Evolutionary conservation across 176 grass and related monocot genomes (phyloP).

Genomic region (Carex myosuroides): DNA sequence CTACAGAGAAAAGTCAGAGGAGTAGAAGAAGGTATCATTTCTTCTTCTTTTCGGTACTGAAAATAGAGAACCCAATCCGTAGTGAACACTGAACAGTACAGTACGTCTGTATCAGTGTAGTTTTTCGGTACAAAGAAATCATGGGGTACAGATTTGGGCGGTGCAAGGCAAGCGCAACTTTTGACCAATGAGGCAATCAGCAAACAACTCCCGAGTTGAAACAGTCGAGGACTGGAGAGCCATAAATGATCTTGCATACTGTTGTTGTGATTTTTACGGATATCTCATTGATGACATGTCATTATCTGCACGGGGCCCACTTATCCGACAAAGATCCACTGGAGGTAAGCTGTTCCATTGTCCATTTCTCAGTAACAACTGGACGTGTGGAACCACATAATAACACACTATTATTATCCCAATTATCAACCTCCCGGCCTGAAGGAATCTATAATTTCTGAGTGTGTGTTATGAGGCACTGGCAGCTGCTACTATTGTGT

Average conservation of each 20-base stretch:
- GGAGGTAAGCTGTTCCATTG: slow-evolving; percentile 16
- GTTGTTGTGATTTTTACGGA: background rate
- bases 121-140: background rate
- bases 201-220: background rate
- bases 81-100: background rate
- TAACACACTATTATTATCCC: slow-evolving; percentile 5
- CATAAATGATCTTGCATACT: background rate
- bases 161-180: background rate
- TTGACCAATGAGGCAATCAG: slow-evolving; percentile 8
- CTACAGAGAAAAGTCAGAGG: background rate
- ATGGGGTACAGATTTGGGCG: background rate
- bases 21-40: background rate
- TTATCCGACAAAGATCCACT: slow-evolving; percentile 26
- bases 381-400: slow-evolving; percentile 9
- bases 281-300: slow-evolving; percentile 22
- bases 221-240: background rate
- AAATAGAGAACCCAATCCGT: background rate
- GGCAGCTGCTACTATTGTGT: background rate
- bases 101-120: background rate
- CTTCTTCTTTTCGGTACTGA: background rate
- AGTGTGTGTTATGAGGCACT: background rate
- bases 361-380: slow-evolving; percentile 17
- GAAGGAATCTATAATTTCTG: background rate
- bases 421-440: background rate
- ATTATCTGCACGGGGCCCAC: background rate